These are phyloP conservation scores for Pinus albicaulis DNA, from an alignment of 75 land plant genomes.

Conservation along the genomic window DNA sequence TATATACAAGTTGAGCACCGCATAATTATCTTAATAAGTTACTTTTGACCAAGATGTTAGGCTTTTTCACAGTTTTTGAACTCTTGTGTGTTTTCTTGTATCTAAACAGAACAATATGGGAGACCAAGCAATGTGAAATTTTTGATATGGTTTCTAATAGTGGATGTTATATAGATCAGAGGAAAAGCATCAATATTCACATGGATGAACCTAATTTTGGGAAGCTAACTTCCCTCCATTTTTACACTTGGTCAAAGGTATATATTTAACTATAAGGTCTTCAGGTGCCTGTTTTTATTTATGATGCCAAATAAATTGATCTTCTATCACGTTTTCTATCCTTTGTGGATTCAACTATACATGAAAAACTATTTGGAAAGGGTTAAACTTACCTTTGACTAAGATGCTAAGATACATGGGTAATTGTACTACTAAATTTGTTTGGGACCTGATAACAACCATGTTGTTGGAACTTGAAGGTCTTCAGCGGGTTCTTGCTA, in stretches of 20 bases:
- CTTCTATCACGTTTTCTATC: background rate
- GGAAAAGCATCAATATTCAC: slow-evolving; percentile 87
- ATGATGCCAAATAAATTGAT: background rate
- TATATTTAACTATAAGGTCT: background rate
- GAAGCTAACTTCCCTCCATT: slow-evolving; percentile 85
- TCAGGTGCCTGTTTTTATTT: background rate
- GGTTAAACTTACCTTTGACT: too few species aligned
- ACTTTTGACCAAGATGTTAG: background rate
- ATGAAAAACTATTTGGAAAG: too few species aligned
- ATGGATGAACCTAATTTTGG: slow-evolving; percentile 86
- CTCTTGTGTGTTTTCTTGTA: background rate
- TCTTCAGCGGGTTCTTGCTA: too few species aligned
- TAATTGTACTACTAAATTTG: too few species aligned
- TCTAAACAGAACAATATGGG: slow-evolving; percentile 83
- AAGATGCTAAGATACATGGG: too few species aligned
- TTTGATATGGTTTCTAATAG: slow-evolving; percentile 93
- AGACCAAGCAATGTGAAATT: slow-evolving; percentile 73
- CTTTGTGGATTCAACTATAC: too few species aligned
- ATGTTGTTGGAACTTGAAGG: too few species aligned
- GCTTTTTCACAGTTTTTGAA: background rate
- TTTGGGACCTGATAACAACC: too few species aligned
- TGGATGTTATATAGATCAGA: slow-evolving; percentile 85
- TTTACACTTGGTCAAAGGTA: slow-evolving; percentile 82
- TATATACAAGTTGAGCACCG: slow-evolving; percentile 58
- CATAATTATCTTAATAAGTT: background rate